Evolutionary conservation across 2,329 filamentous ascomycete species (phyloP), one percentile per base, ranked within the genome.

Genomic region (Tolypocladium pustulatum): DNA sequence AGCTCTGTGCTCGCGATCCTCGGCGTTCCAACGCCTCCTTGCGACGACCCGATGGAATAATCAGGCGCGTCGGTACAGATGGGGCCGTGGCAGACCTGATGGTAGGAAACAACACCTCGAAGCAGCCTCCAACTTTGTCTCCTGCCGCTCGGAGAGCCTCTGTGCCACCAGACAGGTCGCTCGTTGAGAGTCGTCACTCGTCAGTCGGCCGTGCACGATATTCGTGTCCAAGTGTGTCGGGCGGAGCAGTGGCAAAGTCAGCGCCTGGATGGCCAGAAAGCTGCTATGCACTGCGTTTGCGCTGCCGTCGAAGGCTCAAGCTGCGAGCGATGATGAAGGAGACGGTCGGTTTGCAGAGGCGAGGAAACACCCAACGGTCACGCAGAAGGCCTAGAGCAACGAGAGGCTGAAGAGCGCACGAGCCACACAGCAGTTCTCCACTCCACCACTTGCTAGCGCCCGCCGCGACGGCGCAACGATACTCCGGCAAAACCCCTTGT

Each of bases 1-100:
- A 84, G 82, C 82, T 85, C 82, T 84, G 74, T 85, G 80, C 82
- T 83, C 80, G 65, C 70, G 69, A 68, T 71, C 72, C 66, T 67
- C 63, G 59, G 54, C 62, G 55, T 60, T 49, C 25, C 56, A 46
- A 59, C 46, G 55, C 46, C 57, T 57, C 58, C 25, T 57, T 55
- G 55, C 57, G 52, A 61, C 59, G 54, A 61, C 58, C 61, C 58
- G 57, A 60, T 41, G 41, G 52, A 40, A 58, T 43, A 56, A 57
- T 59, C 57, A 58, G 55, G 57, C 40, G 38, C 53, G 61, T 59
- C 54, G 54, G 27, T 57, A 53, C 59, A 59, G 57, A 54, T 25
- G 38, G 41, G 41, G 36, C 41, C 53, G 20, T n/a, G 32, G 27
- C n/a, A 56, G 46, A 41, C 57, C 54, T 43, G 54, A 56, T 34